Evolutionary conservation across 2,329 filamentous ascomycete species (phyloP).

Genomic region (Sarocladiaceae sp.): DNA sequence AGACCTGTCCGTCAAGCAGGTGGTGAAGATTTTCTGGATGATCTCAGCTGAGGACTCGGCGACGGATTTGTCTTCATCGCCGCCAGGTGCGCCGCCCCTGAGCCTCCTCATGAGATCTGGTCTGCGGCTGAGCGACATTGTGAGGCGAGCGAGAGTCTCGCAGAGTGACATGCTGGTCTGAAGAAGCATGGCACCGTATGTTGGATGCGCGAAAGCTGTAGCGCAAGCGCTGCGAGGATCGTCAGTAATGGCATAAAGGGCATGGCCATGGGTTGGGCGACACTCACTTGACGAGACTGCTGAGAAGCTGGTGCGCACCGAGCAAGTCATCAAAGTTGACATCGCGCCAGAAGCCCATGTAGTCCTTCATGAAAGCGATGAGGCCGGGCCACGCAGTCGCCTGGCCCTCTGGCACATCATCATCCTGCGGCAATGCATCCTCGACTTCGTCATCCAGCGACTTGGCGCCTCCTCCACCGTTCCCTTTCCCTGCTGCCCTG

Average conservation of each 20-base stretch:
- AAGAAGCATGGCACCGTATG: constrained; percentile 74
- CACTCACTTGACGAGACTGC: constrained; percentile 66
- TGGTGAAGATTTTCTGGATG: constrained; percentile 85
- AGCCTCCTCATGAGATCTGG: constrained; percentile 70
- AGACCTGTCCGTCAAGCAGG: constrained; percentile 76
- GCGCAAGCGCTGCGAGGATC: constrained; percentile 60
- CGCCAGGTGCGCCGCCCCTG: constrained; percentile 22
- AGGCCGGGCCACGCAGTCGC: constrained; percentile 70
- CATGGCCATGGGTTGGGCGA: background rate
- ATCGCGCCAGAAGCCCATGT: constrained; percentile 74
- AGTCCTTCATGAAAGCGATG: constrained; percentile 71
- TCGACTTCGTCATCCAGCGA: constrained; percentile 59
- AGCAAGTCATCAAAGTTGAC: constrained; percentile 70
- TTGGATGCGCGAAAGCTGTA: constrained; percentile 72
- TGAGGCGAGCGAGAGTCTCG: constrained; percentile 71
- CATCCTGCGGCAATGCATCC: constrained; percentile 56
- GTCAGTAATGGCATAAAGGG: constrained; percentile 10
- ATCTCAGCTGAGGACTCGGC: constrained; percentile 85
- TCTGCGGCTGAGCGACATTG: constrained; percentile 74
- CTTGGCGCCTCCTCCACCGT: constrained; percentile 18
- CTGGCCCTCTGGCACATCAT: constrained; percentile 56
- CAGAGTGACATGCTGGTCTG: constrained; percentile 79
- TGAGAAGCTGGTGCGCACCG: constrained; percentile 68
- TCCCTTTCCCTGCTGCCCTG: constrained; percentile 11
- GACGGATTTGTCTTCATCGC: constrained; percentile 66